Base-by-base conservation (phyloP, 202 grass and related monocot genomes). In the Miscanthus sacchariflorus region DNA sequence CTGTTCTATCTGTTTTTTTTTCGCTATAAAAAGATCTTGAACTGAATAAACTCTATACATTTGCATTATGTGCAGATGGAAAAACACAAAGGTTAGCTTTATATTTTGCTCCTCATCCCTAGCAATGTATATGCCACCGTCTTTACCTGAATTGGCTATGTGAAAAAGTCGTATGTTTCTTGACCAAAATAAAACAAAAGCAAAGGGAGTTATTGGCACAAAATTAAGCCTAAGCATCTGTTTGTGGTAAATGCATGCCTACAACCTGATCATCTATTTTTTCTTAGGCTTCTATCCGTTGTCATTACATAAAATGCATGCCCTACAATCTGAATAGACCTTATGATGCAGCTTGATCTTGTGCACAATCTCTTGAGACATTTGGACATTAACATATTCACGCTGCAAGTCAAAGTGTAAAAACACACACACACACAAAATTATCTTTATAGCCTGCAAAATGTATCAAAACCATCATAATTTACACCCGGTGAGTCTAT, bases 381-480 rank as follows among this genome's bases (percentile, higher is more conserved):
- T 84, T 76, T 63, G 24, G 17, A 23, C 30, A 46, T 6, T 58
- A 54, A 83, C 68, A 72, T 40, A 36, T 82, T 82, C 80, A 72
- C 25, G 25, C 12, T 59, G 68, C 30, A 72, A 69, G 7, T 54
- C 27, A 15, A 82, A 70, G 19, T 70, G 66, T 72, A 72, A 25
- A 23, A 25, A 23, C 80, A 70, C 18, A 68, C 69, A 23, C 0
- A 56, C 13, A 58, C 36, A 38, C 36, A 21, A 70, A 50, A n/a
- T 24, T 35, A 39, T 78, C 76, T 64, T 38, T 12, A 58, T 42
- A 77, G 7, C 23, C 64, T 36, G 40, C 9, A 66, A 66, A 14
- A 63, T 65, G 28, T 75, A 76, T 44, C 15, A n/a, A n/a, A 35
- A 14, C 5, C 17, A 39, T 52, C 43, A 56, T 42, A 77, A 56